A percentile compares a stretch with the other conserved stretches of the same genome.
These are phyloP conservation scores for Capronia coronata DNA, from an alignment of 2,329 filamentous ascomycete species.

Conservation along the genomic window DNA sequence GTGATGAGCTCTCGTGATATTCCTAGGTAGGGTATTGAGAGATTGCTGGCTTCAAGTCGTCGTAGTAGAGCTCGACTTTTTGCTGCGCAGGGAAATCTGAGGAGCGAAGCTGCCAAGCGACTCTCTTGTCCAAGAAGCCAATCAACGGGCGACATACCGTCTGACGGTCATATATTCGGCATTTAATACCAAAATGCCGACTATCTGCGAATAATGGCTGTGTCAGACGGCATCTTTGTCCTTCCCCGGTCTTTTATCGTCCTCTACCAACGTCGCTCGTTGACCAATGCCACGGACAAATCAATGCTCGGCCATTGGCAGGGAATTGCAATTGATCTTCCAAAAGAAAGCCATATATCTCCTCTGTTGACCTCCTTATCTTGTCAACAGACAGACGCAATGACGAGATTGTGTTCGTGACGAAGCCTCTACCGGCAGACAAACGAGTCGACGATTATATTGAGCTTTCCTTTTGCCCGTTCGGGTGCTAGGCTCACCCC, in stretches of 20 bases:
- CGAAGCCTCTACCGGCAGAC: not conserved
- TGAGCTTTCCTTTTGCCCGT: not conserved
- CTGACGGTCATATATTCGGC: not conserved
- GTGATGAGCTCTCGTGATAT: slow-evolving; percentile 18
- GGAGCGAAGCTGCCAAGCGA: slow-evolving; percentile 11
- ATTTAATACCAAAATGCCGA: not conserved
- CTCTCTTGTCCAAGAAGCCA: not conserved
- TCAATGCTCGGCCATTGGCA: not conserved
- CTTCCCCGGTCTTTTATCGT: not conserved
- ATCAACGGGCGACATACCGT: not conserved
- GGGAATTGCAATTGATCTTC: not conserved
- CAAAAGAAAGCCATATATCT: not conserved
- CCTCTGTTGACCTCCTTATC: not conserved
- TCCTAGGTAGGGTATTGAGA: not conserved
- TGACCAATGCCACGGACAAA: not conserved
- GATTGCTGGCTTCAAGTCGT: slow-evolving; percentile 17
- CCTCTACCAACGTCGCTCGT: not conserved
- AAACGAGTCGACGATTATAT: not conserved
- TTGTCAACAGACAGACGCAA: not conserved
- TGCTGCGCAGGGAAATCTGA: slow-evolving; percentile 19
- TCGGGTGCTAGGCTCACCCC: not conserved
- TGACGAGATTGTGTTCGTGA: no score
- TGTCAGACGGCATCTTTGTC: not conserved
- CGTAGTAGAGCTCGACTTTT: slow-evolving; percentile 16
- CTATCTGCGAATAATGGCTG: not conserved